phyloP scores from a whole-genome alignment of 2,329 filamentous ascomycete species.

The Fusarium concolor region DNA sequence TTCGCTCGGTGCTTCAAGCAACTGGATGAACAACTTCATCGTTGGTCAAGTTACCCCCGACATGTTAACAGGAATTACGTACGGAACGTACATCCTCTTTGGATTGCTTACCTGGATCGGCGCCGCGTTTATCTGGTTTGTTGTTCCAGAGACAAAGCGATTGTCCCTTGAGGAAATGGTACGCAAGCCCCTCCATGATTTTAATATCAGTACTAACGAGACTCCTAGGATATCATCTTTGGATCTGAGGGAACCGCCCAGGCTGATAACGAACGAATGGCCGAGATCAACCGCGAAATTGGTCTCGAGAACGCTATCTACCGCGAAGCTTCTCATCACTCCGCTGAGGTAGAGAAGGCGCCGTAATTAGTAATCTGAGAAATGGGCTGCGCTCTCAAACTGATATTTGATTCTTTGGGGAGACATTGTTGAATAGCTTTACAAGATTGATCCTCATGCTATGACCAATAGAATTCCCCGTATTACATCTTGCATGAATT shows the following conservation, averaged over 20 bases:
- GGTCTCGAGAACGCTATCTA: conserved; percentile 57
- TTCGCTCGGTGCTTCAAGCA: conserved; percentile 73
- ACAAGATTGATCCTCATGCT: background rate
- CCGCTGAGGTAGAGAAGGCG: background rate
- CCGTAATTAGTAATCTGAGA: background rate
- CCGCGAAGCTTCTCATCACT: background rate
- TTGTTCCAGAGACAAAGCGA: conserved; percentile 74
- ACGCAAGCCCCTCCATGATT: conserved; percentile 4
- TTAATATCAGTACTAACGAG: background rate
- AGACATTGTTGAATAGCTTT: background rate
- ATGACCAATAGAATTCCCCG: background rate
- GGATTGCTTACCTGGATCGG: conserved; percentile 72
- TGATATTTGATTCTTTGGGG: background rate
- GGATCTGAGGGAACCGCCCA: conserved; percentile 74
- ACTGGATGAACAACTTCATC: conserved; percentile 62
- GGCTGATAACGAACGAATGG: conserved; percentile 76
- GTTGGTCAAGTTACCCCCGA: conserved; percentile 77
- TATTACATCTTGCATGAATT: too few relatives aligned
- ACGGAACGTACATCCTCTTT: conserved; percentile 79
- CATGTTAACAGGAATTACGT: conserved; percentile 72
- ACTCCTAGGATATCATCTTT: conserved; percentile 70
- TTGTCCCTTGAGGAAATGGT: conserved; percentile 74
- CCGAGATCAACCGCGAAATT: conserved; percentile 77
- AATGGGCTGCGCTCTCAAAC: background rate
- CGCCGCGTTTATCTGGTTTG: conserved; percentile 70